Percentiles rank a stretch among this genome's conserved stretches.
Conservation (phyloP, 495 filamentous ascomycete genomes). For the Massariosphaeria phaeospora region DNA sequence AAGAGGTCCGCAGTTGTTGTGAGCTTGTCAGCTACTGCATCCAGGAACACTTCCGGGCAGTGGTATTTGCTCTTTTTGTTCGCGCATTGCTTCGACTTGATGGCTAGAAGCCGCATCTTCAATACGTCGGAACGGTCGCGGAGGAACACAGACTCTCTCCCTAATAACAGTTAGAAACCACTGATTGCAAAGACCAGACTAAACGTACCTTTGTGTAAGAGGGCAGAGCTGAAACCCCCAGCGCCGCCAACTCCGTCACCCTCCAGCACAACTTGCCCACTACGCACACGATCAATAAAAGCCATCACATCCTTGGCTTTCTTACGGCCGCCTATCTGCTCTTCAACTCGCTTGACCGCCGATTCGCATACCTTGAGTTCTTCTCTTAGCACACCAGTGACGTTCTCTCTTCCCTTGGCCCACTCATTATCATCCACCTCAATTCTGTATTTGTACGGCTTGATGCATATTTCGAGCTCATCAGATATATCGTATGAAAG, state of each 20-base stretch:
- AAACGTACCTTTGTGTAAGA: slow-evolving; percentile 68
- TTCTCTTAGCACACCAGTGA: slow-evolving; percentile 68
- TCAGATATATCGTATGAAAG: slow-evolving; percentile 94
- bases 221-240: slow-evolving; percentile 80
- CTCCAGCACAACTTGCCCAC: slow-evolving; percentile 76
- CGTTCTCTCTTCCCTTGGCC: slow-evolving; percentile 74
- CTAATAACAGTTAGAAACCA: slow-evolving; percentile 43
- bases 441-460: slow-evolving; percentile 96
- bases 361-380: slow-evolving; percentile 79
- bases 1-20: slow-evolving; percentile 93
- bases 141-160: slow-evolving; percentile 88
- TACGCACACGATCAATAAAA: slow-evolving; percentile 85
- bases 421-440: slow-evolving; percentile 90
- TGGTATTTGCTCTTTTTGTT: slow-evolving; percentile 82
- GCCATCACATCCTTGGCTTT: slow-evolving; percentile 84
- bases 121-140: slow-evolving; percentile 83
- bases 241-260: slow-evolving; percentile 77
- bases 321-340: slow-evolving; percentile 65
- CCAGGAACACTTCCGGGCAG: slow-evolving; percentile 95
- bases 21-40: slow-evolving; percentile 92
- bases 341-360: slow-evolving; percentile 70
- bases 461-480: slow-evolving; percentile 99
- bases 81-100: slow-evolving; percentile 83
- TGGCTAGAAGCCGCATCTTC: slow-evolving; percentile 78
- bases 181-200: neutral